Evolutionary conservation across 1,284 basidiomycete genomes (phyloP), one percentile per base, ranked within the genome.

Genomic region (Cryptococcus neoformans): DNA sequence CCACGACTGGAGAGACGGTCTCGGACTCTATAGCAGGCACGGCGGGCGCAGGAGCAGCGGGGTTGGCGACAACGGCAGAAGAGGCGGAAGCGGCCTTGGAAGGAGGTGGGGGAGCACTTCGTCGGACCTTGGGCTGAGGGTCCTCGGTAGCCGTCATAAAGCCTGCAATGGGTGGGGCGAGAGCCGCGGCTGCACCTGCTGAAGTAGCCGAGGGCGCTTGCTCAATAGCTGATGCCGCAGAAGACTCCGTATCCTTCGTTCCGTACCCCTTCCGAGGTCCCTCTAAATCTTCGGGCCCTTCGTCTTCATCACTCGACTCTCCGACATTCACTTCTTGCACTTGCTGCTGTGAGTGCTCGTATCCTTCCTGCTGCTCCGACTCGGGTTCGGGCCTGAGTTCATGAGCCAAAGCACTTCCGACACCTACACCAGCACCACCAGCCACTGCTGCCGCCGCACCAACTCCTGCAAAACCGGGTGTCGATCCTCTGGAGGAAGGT

Each of bases 221-320:
- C 37, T 45, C 44, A 4, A 34, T 34, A 21, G 21, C 21, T 21
- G 21, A 21, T 21, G 21, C 21, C 11, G 44, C 47, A 14, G 16
- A 44, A 35, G 51, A 11, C 28, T 28, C 28, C 17, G 48, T 39
- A 34, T 53, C 40, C 6, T 37, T 36, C 37, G 54, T 44, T 42
- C 51, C 54, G 14, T 49, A 49, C 16, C 41, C 37, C 36, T 58
- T 65, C 10, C 57, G 63, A 3, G 72, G 69, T 6, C 55, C 66
- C 8, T 79, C 77, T 4, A 79, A 57, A 56, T 79, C 78, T 55
- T 79, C 78, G 0, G 78, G 78, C 0, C 72, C 78, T 34, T 76
- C 71, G 48, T 78, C 78, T 9, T 75, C 75, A 40, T 75, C 74
- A 10, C 66, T 14, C 66, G 42, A 9, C 35, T 48, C 5, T 47